These are phyloP conservation scores for Sarocladiaceae sp. DNA, from an alignment of 2,329 filamentous ascomycete genomes.

Conservation along the genomic window DNA sequence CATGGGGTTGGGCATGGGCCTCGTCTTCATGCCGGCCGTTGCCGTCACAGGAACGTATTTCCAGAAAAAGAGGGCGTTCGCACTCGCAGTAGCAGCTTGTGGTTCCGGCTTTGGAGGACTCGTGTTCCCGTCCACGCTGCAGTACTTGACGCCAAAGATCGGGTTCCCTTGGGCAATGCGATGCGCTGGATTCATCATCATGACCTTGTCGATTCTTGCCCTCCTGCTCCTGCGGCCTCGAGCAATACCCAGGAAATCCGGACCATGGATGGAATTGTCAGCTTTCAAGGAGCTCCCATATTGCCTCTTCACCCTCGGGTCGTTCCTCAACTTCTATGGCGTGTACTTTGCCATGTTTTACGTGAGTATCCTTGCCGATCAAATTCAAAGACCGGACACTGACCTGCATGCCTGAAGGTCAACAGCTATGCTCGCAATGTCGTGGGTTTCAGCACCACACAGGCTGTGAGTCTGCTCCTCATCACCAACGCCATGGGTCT, in stretches of 20 bases:
- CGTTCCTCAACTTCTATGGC: slow-evolving; percentile 38
- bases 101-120: slow-evolving; percentile 52
- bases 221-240: slow-evolving; percentile 35
- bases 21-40: slow-evolving; percentile 52
- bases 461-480: slow-evolving; percentile 49
- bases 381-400: background rate
- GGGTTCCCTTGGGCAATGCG: slow-evolving; percentile 61
- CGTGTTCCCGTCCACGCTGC: slow-evolving; percentile 50
- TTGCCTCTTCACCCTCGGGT: slow-evolving; percentile 41
- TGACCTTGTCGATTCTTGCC: slow-evolving; percentile 36
- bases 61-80: slow-evolving; percentile 46
- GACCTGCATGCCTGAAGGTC: slow-evolving; percentile 25
- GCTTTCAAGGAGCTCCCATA: slow-evolving; percentile 54
- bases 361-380: slow-evolving; percentile 24
- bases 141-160: slow-evolving; percentile 48
- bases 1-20: slow-evolving; percentile 45
- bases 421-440: slow-evolving; percentile 37
- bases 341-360: slow-evolving; percentile 34
- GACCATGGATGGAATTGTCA: slow-evolving; percentile 46
- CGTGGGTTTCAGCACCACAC: slow-evolving; percentile 38
- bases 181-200: slow-evolving; percentile 56
- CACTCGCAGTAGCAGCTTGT: slow-evolving; percentile 53
- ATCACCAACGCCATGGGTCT: slow-evolving; percentile 52
- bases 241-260: slow-evolving; percentile 41
- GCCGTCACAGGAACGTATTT: slow-evolving; percentile 60